Evolutionary conservation across 2,329 filamentous ascomycete species (phyloP), one percentile per base, ranked within the genome.

Genomic region (Arthroderma sp.): DNA sequence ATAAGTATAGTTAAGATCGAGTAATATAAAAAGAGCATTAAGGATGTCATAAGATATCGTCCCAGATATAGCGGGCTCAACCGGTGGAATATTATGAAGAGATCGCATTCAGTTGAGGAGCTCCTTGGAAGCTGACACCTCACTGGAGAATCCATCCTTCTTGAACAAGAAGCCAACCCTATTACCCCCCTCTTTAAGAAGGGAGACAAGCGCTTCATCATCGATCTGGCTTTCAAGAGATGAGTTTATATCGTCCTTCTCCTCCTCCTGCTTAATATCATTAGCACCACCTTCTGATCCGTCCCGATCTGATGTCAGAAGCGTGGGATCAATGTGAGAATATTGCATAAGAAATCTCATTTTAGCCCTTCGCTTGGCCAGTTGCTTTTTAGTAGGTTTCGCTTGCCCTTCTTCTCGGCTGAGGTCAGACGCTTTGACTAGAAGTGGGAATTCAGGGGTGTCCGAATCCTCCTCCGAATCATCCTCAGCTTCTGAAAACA

Each of bases 321-420:
- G 46, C 6, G 55, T 48, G 4, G 66, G 64, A 42, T 69, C 61
- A 28, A 70, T 61, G 44, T 70, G 67, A 8, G 56, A 48, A 49
- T 68, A 70, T 28, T 65, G 61, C 36, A 68, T 61, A 22, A 70
- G 57, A 34, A 62, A 68, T 37, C 64, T 58, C 37, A 65, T 61
- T 54, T 69, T 67, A 36, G 59, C n/a, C 51, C 7, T 44, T 30
- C 42, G 43, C n/a, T 42, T 39, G 27, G 34, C 42, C 27, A n/a
- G 9, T 36, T 44, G 36, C 8, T 39, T 32, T 34, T 38, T 46
- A 15, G 47, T 45, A 38, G 39, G 48, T 40, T 7, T 44, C 39
- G 10, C 43, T 7, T 28, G 33, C 36, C 4, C 64, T 58, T 42
- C 10, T 27, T 32, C 28, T 28, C 36, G 4, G 28, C 64, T 54